A percentile compares a stretch with the other conserved stretches of the same genome.
These are phyloP conservation scores for Microsporum ferrugineum DNA, from an alignment of 2,329 filamentous ascomycete genomes.

Conservation along the genomic window DNA sequence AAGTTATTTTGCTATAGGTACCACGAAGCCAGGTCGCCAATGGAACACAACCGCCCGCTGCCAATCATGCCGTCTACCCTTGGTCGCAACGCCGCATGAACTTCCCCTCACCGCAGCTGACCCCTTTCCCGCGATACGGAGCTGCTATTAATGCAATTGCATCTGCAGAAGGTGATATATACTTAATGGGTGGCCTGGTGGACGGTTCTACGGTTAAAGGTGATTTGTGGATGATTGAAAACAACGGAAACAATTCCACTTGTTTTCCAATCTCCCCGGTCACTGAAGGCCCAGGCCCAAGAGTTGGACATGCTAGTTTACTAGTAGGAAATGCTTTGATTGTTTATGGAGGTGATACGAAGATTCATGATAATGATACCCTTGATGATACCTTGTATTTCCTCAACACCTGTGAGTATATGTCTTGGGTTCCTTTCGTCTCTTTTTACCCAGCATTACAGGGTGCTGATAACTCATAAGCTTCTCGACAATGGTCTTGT, in stretches of 20 bases:
- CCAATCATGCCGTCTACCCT: slow-evolving; percentile 76
- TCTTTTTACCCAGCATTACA: not conserved
- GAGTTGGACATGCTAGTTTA: slow-evolving; percentile 87
- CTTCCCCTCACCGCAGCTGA: slow-evolving; percentile 68
- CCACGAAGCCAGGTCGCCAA: slow-evolving; percentile 41
- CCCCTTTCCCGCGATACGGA: slow-evolving; percentile 92
- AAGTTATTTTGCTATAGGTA: slow-evolving; percentile 9
- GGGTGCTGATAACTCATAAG: slow-evolving; percentile 40
- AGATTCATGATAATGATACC: slow-evolving; percentile 82
- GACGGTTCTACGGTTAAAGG: slow-evolving; percentile 93
- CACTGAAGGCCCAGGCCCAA: slow-evolving; percentile 83
- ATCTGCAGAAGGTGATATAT: slow-evolving; percentile 94
- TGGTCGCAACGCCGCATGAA: slow-evolving; percentile 88
- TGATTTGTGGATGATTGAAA: slow-evolving; percentile 95
- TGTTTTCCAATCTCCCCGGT: slow-evolving; percentile 89
- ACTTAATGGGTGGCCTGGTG: slow-evolving; percentile 93
- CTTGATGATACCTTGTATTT: slow-evolving; percentile 93
- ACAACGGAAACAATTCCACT: slow-evolving; percentile 65
- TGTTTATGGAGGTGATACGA: slow-evolving; percentile 96
- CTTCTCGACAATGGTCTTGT: slow-evolving; percentile 94
- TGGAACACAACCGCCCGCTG: slow-evolving; percentile 28
- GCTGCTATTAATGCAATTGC: slow-evolving; percentile 86
- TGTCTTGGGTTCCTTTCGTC: not conserved
- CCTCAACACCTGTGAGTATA: slow-evolving; percentile 80
- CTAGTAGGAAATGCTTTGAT: slow-evolving; percentile 98